Base-by-base conservation (phyloP, 2,329 filamentous ascomycete species). In the Colletotrichum incanum region DNA sequence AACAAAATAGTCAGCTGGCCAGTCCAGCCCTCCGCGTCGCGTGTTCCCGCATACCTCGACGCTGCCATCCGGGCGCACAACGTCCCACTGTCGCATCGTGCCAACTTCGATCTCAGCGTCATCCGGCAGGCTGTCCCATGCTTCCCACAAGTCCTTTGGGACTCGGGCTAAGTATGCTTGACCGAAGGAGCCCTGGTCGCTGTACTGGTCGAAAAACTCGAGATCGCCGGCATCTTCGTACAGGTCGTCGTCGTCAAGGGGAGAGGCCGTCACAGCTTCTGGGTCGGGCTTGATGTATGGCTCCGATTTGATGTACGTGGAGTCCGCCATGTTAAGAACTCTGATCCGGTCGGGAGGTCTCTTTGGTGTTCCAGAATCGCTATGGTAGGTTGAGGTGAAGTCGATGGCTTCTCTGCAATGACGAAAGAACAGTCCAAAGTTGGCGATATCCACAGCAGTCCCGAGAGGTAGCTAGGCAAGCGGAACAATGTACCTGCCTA, bases 51-150 rank as follows among this genome's bases (percentile, higher is more conserved):
- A 20, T 56, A 75, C 73, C 58, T 73, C 85, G 31, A 84, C 80
- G 74, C 87, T 82, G 20, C 87, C 87, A 73, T 89, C 85, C 31
- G 87, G 84, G n/a, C 87, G 88, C 54, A 79, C 79, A 74, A 88
- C 86, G 67, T 80, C 84, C 87, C 88, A 91, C 73, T 87, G 88
- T 66, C 89, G 86, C 78, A 97, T 86, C 39, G 91, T 96, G 55
- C 94, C 94, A 74, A 97, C 90, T 79, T 93, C 89, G 74, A 97
- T 93, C 82, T 95, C 93, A 68, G 93, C 92, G 76, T 97, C 92
- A 74, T 96, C 93, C 77, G 94, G 92, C 18, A 97, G 83, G 75
- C 91, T 87, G 70, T 86, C 83, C 93, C 95, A 97, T 55, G 92
- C 89, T 76, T 96, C 90, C 91, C 94, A 96, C 69, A 97, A 87